phyloP scores from a whole-genome alignment of 164 flowering plant species.

The Cinnamomum chago region DNA sequence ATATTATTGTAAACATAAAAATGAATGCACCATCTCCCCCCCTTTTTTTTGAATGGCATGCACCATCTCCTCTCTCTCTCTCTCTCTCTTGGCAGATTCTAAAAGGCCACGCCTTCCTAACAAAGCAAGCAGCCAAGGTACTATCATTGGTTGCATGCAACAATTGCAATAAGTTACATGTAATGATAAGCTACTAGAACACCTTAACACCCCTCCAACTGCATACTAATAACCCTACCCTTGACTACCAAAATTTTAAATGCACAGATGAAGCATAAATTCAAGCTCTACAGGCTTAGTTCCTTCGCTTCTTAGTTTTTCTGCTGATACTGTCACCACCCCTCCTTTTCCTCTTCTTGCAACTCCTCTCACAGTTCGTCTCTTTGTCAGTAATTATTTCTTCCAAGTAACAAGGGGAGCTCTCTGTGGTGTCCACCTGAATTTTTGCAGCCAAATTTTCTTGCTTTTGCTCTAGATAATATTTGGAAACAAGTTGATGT shows the following conservation, averaged over 20 bases:
- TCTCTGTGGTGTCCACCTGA: not conserved
- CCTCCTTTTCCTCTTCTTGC: not conserved
- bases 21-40: no score
- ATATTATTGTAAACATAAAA: no score
- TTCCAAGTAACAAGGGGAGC: not conserved
- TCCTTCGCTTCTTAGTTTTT: slow-evolving; percentile 1
- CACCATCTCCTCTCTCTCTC: no score
- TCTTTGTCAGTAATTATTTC: not conserved
- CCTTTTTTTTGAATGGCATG: no score
- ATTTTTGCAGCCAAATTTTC: not conserved
- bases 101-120: no score
- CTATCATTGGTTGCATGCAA: not conserved
- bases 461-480: slow-evolving; percentile 8
- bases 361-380: not conserved
- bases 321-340: not conserved
- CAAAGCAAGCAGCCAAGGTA: not conserved
- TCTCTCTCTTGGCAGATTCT: no score
- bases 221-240: not conserved
- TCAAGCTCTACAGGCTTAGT: not conserved
- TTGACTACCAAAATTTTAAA: not conserved
- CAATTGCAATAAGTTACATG: not conserved
- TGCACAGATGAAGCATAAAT: not conserved
- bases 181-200: not conserved
- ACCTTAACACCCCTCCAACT: not conserved
- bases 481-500: slow-evolving; percentile 19